A percentile compares a stretch with the other conserved stretches of the same genome.
phyloP scores from a whole-genome alignment of 23 red algal genomes.

The Gracilaria domingensis region DNA sequence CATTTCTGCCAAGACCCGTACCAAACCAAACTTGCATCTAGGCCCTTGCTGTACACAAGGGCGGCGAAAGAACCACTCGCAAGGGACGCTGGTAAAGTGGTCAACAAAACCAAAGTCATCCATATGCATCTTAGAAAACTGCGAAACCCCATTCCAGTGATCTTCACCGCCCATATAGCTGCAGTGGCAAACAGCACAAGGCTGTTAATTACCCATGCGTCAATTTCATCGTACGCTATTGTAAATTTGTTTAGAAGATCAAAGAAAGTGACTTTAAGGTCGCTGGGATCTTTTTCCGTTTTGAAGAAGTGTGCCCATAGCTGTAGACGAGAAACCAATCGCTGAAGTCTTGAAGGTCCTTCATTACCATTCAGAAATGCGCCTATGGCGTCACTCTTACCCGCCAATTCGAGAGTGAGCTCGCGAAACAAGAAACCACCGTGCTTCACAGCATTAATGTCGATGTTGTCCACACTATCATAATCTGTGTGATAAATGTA shows the following conservation, averaged over 20 bases:
- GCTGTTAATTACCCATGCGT: constrained; percentile 23
- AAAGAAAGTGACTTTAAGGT: constrained; percentile 46
- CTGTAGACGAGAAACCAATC: background rate
- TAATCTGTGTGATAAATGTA: constrained; percentile 91
- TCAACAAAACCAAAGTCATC: constrained; percentile 34
- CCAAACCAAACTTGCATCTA: constrained; percentile 13
- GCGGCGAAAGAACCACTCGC: constrained; percentile 63
- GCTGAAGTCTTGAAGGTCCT: background rate
- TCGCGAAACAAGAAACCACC: constrained; percentile 66
- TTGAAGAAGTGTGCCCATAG: background rate
- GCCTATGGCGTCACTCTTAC: constrained; percentile 73
- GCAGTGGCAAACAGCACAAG: constrained; percentile 26
- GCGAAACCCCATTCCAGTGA: background rate
- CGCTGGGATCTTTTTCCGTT: background rate
- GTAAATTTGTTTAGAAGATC: constrained; percentile 48
- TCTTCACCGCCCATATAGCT: constrained; percentile 49
- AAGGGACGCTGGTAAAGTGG: constrained; percentile 9
- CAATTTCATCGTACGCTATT: constrained; percentile 14
- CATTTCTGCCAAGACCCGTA: constrained; percentile 33
- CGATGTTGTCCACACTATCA: constrained; percentile 75
- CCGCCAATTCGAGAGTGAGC: constrained; percentile 69
- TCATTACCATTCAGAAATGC: background rate
- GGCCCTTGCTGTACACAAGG: constrained; percentile 26
- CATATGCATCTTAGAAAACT: constrained; percentile 1
- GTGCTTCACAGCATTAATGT: constrained; percentile 55